These are phyloP conservation scores for Rhynchospora pubera DNA, from an alignment of 176 grass and related monocot genomes.

Conservation along the genomic window DNA sequence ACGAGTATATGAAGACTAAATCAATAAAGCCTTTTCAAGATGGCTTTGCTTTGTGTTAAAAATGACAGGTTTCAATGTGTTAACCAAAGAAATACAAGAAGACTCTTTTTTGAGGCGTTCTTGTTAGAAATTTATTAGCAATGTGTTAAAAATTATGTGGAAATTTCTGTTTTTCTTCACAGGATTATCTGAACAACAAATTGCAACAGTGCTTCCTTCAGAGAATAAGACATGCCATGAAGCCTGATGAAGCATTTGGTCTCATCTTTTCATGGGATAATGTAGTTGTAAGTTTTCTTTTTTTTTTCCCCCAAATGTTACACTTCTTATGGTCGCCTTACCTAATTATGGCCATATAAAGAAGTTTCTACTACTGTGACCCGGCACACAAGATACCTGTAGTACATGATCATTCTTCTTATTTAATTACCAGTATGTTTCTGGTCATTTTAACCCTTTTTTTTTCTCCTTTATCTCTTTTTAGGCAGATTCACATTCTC, in stretches of 20 bases:
- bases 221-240: conserved; percentile 98
- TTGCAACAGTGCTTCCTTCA: conserved; percentile 94
- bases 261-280: conserved; percentile 98
- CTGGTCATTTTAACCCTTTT: background rate
- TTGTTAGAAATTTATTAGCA: background rate
- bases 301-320: conserved; percentile 5
- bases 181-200: conserved; percentile 95
- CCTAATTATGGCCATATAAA: background rate
- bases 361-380: background rate
- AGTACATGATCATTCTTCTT: background rate
- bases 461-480: conserved; percentile 6
- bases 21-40: background rate
- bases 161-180: conserved; percentile 8
- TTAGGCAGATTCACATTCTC: conserved; percentile 59
- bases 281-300: conserved; percentile 57
- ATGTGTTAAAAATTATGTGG: conserved; percentile 9
- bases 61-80: background rate
- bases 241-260: conserved; percentile 96
- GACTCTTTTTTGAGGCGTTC: background rate
- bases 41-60: background rate
- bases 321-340: background rate
- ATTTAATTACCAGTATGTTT: conserved; percentile 4
- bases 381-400: background rate
- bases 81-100: background rate
- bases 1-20: background rate